phyloP scores from a whole-genome alignment of 306 rosid species.

The Acmispon strigosus region DNA sequence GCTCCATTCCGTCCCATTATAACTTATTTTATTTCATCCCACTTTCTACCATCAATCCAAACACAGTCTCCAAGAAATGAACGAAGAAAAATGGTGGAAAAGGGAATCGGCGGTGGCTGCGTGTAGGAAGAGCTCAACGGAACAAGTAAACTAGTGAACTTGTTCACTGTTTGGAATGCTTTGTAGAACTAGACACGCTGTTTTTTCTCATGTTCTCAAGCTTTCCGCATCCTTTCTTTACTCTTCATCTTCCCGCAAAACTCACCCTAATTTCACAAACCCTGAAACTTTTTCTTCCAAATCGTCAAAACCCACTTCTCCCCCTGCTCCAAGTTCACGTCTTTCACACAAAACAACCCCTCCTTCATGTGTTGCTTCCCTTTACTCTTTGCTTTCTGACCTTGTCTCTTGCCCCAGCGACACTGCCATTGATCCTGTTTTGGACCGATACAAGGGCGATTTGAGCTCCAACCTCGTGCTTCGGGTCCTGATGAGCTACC shows the following conservation, averaged over 20 bases:
- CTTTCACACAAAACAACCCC: slow-evolving; percentile 6
- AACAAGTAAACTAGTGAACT: background rate
- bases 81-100: too few relatives aligned
- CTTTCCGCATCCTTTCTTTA: background rate
- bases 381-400: slow-evolving; percentile 39
- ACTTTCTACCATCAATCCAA: too few relatives aligned
- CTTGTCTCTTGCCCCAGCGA: slow-evolving; percentile 8
- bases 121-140: background rate
- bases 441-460: slow-evolving; percentile 22
- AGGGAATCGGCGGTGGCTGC: background rate
- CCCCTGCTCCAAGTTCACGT: background rate
- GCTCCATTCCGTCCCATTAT: too few relatives aligned
- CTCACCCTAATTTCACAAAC: slow-evolving; percentile 14
- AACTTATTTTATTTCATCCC: too few relatives aligned
- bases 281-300: slow-evolving; percentile 19
- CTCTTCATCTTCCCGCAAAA: slow-evolving; percentile 24
- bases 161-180: background rate
- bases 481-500: slow-evolving; percentile 45
- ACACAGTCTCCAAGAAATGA: too few relatives aligned
- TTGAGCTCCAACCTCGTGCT: slow-evolving; percentile 49
- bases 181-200: slow-evolving; percentile 14
- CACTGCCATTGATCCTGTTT: slow-evolving; percentile 30
- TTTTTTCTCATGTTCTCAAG: slow-evolving; percentile 9
- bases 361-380: slow-evolving; percentile 7
- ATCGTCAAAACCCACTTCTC: slow-evolving; percentile 20